Base-by-base conservation (phyloP, 495 filamentous ascomycete species). In the Talaromyces trachyspermus region DNA sequence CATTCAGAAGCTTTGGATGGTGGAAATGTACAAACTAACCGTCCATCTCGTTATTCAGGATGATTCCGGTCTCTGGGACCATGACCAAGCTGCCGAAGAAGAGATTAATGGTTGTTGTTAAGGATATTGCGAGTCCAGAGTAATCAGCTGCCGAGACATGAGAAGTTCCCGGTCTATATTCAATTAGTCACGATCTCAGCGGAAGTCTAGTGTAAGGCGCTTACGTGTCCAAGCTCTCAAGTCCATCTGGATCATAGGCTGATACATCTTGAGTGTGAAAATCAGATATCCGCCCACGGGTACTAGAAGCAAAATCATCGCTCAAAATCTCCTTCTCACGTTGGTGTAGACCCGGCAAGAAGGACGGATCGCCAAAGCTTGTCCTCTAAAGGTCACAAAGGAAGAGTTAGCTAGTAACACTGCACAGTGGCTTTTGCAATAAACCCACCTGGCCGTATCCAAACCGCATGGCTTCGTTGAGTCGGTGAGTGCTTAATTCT, bases 31-130 rank as follows among this genome's bases (percentile, higher is more conserved):
- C 47, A 9, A 37, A 60, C 55, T 52, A 61, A 76, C 85, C 86
- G 58, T 95, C 86, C 89, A 95, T 95, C 59, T 95, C 87, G 57
- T 95, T 81, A 61, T 96, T 96, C 81, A 91, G 85, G 39, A 95
- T 86, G 41, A 95, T 77, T 25, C 83, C 82, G 0, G 88, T 92
- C 54, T 89, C 81, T 0, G 88, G 88, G 0, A 89, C 81, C 66
- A 95, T 79, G 27, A 95, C 52, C 22, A 78, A 66, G 35, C 78
- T 81, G 14, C 90, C 90, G 46, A 95, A 96, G 0, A 89, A 70
- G 1, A 91, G 69, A 63, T 96, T 96, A 49, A 96, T 71, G 0
- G 90, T 95, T 1, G 84, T 85, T 2, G 87, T 94, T 1, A 82
- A 70, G 3, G 83, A 81, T 19, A 92, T 72, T 0, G 86, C 77